phyloP scores from a whole-genome alignment of 495 filamentous ascomycete species.

The Hyaloscypha variabilis region DNA sequence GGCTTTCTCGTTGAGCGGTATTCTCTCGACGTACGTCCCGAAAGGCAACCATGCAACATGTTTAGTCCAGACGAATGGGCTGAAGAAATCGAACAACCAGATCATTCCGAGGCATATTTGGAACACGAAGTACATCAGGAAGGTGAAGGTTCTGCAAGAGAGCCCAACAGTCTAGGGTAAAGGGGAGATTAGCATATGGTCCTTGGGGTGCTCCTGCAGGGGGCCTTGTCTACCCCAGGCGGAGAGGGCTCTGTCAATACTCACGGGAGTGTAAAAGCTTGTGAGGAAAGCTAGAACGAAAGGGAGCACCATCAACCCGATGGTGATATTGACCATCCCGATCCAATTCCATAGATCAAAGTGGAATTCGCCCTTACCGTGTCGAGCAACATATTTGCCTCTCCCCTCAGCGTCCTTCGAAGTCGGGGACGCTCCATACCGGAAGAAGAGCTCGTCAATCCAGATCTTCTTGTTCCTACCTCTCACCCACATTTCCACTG shows the following conservation, averaged over 20 bases:
- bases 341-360: slow-evolving; percentile 28
- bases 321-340: slow-evolving; percentile 30
- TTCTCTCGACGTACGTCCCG: neutral
- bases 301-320: slow-evolving; percentile 35
- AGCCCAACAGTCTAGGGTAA: slow-evolving; percentile 40
- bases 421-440: slow-evolving; percentile 13
- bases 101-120: slow-evolving; percentile 39
- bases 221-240: too few relatives aligned
- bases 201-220: too few relatives aligned
- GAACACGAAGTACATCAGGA: slow-evolving; percentile 41
- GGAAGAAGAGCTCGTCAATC: slow-evolving; percentile 14
- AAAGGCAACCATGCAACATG: slow-evolving; percentile 1
- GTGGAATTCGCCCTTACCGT: slow-evolving; percentile 25
- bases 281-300: slow-evolving; percentile 41
- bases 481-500: slow-evolving; percentile 36
- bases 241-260: too few relatives aligned
- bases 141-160: slow-evolving; percentile 43
- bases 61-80: neutral
- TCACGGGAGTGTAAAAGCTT: slow-evolving; percentile 43
- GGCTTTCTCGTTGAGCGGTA: neutral
- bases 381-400: slow-evolving; percentile 18
- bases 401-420: slow-evolving; percentile 24
- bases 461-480: slow-evolving; percentile 30
- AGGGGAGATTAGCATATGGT: too few relatives aligned
- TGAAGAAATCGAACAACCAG: slow-evolving; percentile 28